Evolutionary conservation across 306 rosid species (phyloP), one percentile per base, ranked within the genome.

Genomic region (Castanopsis chinensis): DNA sequence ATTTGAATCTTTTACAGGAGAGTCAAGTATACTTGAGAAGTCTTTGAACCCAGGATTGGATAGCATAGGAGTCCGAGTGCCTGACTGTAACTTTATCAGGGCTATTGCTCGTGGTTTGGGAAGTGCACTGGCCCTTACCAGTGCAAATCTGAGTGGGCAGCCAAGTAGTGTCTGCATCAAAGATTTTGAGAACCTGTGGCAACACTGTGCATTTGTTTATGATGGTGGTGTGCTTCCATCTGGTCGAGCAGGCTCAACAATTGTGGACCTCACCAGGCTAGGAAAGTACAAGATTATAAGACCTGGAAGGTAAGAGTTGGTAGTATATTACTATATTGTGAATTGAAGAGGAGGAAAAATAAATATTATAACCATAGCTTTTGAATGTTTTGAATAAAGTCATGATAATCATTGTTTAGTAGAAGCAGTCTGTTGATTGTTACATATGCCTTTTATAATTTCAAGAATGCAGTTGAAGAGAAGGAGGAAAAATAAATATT

Each of bases 61-160:
- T 35, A 95, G 94, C 77, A 78, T 95, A 53, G 99, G 94, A 65
- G 96, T 95, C 53, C 87, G 99, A 78, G 98, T 95, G 33, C 99
- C 99, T 2, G 94, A 91, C 76, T 84, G 87, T 82, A 87, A 90
- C 85, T 95, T 95, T 89, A 86, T 95, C 78, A 86, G 99, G 86
- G 79, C 52, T 77, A 76, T 91, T 82, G 88, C 98, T 43, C 90
- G 88, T 27, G 86, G 89, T 77, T 83, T 92, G 19, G 96, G 90
- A 51, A 92, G 91, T 19, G 98, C 98, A 13, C 55, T 93, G 77
- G 97, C 97, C 73, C 97, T 93, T 83, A 95, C 99, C 27, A 93
- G 98, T 65, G 99, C 99, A 75, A 95, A 95, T 87, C 84, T 85
- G 45, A 95, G 93, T n/a, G 98, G 98, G 78, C 97, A 91, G 76